Conservation (phyloP, 1,139 yeast species). For the Nakaseomyces bracarensis region DNA sequence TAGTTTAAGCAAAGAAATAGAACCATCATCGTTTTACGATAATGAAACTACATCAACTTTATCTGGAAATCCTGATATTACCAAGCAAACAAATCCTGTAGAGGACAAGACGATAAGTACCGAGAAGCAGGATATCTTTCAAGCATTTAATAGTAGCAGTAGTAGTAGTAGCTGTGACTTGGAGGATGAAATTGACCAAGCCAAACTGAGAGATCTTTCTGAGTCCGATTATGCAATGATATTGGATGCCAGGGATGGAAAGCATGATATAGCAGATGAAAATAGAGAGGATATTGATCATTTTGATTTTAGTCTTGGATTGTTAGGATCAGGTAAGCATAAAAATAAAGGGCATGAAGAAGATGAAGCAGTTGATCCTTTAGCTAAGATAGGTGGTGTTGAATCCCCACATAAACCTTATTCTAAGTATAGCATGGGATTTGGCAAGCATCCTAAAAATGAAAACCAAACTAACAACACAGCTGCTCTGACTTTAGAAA, state of each 20-base stretch:
- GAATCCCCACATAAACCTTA: constrained; percentile 10
- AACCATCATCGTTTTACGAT: constrained; percentile 8
- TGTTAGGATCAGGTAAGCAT: constrained; percentile 23
- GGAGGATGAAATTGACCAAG: constrained; percentile 17
- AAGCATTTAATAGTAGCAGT: constrained; percentile 8
- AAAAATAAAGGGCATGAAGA: constrained; percentile 18
- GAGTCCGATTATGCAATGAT: constrained; percentile 10
- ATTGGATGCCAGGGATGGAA: constrained; percentile 13
- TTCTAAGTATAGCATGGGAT: constrained; percentile 8
- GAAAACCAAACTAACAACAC: constrained; percentile 13
- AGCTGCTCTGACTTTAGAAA: constrained; percentile 40
- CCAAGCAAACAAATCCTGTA: not conserved
- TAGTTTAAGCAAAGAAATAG: constrained; percentile 24
- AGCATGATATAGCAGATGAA: constrained; percentile 12
- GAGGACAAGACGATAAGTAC: not conserved
- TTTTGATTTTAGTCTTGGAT: constrained; percentile 23
- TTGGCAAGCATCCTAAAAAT: constrained; percentile 11
- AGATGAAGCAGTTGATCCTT: constrained; percentile 29
- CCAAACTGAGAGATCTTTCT: constrained; percentile 12
- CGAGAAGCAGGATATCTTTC: constrained; percentile 1
- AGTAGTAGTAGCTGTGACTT: constrained; percentile 12
- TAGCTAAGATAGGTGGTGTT: constrained; percentile 16
- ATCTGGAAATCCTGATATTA: not conserved
- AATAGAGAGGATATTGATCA: constrained; percentile 15
- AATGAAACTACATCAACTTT: not conserved